These are phyloP conservation scores for Diacronema lutheri DNA, from an alignment of 78 protist species.

Conservation along the genomic window DNA sequence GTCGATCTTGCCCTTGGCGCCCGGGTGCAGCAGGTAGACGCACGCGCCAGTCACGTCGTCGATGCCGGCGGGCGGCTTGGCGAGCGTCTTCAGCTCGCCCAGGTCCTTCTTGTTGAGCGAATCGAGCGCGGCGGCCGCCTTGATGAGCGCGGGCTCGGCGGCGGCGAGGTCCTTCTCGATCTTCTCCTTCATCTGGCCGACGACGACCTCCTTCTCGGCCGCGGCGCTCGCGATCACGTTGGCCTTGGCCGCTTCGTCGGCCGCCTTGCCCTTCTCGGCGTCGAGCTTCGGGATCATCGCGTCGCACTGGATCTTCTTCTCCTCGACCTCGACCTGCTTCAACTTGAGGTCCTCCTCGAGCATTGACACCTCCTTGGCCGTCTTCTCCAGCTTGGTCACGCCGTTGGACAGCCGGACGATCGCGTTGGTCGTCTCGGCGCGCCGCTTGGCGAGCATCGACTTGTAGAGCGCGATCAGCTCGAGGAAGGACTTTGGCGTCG, in stretches of 20 bases:
- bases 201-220: slow-evolving; percentile 33
- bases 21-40: slow-evolving; percentile 21
- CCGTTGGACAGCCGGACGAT: slow-evolving; percentile 54
- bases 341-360: slow-evolving; percentile 30
- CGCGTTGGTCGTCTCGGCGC: not conserved
- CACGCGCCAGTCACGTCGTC: slow-evolving; percentile 56
- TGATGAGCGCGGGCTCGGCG: slow-evolving; percentile 75
- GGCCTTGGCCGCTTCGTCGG: slow-evolving; percentile 52
- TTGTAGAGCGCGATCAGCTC: slow-evolving; percentile 68
- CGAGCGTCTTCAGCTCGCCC: slow-evolving; percentile 64
- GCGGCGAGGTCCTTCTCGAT: slow-evolving; percentile 57
- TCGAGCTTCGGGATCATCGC: slow-evolving; percentile 53
- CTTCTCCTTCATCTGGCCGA: slow-evolving; percentile 7
- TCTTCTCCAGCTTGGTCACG: slow-evolving; percentile 37
- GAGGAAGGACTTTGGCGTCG: slow-evolving; percentile 69
- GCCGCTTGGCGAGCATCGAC: slow-evolving; percentile 47
- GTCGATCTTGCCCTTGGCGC: slow-evolving; percentile 44
- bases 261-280: slow-evolving; percentile 58
- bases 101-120: slow-evolving; percentile 62
- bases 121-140: slow-evolving; percentile 75
- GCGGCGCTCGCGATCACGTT: slow-evolving; percentile 41
- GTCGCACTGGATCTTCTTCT: slow-evolving; percentile 26
- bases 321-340: slow-evolving; percentile 29
- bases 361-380: not conserved
- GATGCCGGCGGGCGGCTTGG: slow-evolving; percentile 66